Evolutionary conservation across 2,329 filamentous ascomycete genomes (phyloP).

Genomic region (Keithomyces neogunnii): DNA sequence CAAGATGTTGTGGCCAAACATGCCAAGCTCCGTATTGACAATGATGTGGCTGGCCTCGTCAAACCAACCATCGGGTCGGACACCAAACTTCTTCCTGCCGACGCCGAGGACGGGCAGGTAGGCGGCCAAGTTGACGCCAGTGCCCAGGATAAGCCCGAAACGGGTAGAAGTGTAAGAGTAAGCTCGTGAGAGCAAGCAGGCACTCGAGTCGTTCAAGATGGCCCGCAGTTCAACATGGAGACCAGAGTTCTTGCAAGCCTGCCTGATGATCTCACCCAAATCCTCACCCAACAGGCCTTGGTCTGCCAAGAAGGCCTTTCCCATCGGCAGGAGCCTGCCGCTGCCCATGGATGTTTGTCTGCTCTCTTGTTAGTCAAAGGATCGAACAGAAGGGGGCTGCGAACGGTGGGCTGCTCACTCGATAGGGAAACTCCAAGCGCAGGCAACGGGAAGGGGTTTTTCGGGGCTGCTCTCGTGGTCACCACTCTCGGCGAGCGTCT

Average conservation of each 20-base stretch:
- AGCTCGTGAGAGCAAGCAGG: constrained; percentile 57
- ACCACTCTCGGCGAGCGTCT: constrained; percentile 41
- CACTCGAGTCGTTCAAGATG: constrained; percentile 60
- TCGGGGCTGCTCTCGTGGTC: constrained; percentile 27
- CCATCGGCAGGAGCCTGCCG: constrained; percentile 53
- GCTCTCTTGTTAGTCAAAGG: constrained; percentile 12
- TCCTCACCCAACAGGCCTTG: constrained; percentile 50
- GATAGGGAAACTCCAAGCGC: constrained; percentile 64
- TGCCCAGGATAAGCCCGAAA: constrained; percentile 58
- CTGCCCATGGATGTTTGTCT: constrained; percentile 57
- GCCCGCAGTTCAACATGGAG: constrained; percentile 49
- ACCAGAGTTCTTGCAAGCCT: constrained; percentile 40
- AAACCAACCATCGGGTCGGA: constrained; percentile 47
- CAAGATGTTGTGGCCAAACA: constrained; percentile 53
- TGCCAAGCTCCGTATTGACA: constrained; percentile 59
- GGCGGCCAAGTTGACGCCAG: constrained; percentile 57
- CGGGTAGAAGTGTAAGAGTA: constrained; percentile 50
- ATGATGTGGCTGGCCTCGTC: constrained; percentile 52
- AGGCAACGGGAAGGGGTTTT: constrained; percentile 45
- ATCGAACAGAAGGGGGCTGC: constrained; percentile 10
- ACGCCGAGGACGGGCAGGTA: constrained; percentile 53
- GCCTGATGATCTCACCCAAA: constrained; percentile 48
- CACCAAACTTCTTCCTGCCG: constrained; percentile 46
- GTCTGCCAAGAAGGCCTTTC: constrained; percentile 56
- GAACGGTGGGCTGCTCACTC: constrained; percentile 40